Evolutionary conservation across 495 filamentous ascomycete species (phyloP).

Genomic region (Penicillium simplicissimum): DNA sequence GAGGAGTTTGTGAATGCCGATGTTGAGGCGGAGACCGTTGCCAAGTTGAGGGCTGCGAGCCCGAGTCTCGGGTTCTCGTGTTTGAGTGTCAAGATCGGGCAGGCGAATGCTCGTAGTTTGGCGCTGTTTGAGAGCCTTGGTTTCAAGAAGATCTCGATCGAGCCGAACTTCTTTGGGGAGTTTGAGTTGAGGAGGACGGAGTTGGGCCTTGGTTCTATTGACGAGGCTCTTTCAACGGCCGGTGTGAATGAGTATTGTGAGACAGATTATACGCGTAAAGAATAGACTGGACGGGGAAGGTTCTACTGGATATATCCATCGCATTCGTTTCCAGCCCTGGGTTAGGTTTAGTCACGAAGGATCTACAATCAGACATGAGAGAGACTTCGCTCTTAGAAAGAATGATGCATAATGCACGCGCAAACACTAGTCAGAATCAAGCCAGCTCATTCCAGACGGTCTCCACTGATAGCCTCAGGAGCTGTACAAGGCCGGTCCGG

Average conservation of each 20-base stretch:
- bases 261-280: conserved; percentile 36
- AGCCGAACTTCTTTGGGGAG: conserved; percentile 69
- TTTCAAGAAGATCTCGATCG: conserved; percentile 50
- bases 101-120: conserved; percentile 56
- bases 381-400: background rate
- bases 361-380: background rate
- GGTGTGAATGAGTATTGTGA: conserved; percentile 44
- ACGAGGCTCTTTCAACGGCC: conserved; percentile 27
- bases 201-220: conserved; percentile 29
- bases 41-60: conserved; percentile 11
- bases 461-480: conserved; percentile 4
- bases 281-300: conserved; percentile 10
- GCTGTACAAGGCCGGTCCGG: conserved; percentile 49
- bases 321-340: too few species aligned
- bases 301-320: background rate
- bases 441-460: background rate
- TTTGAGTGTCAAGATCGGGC: conserved; percentile 62
- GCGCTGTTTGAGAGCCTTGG: conserved; percentile 59
- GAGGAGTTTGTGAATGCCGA: conserved; percentile 53
- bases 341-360: background rate
- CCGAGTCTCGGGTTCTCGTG: conserved; percentile 28
- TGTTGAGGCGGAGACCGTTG: conserved; percentile 18
- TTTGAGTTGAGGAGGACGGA: conserved; percentile 52
- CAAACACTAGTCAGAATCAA: background rate
- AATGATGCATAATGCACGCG: background rate